Evolutionary conservation across 2,329 filamentous ascomycete genomes (phyloP), one percentile per base, ranked within the genome.

Genomic region (Allantophomopsis cytisporea): DNA sequence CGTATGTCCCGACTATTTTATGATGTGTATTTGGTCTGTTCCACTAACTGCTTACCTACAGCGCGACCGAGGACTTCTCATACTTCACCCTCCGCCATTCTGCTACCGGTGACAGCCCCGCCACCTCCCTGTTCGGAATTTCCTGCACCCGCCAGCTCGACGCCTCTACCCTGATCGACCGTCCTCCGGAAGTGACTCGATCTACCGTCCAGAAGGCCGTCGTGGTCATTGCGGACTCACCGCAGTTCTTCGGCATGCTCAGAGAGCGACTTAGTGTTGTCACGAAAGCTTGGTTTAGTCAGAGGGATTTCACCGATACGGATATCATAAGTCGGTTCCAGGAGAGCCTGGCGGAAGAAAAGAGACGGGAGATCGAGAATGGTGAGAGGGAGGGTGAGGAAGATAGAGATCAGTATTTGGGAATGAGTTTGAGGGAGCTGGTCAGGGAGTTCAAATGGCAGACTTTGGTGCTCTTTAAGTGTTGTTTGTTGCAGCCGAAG

Each of bases 121-220:
- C 77, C 21, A 87, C 84, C 2, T 94, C 86, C 17, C 75, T 98
- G 16, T 98, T 98, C 56, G 91, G 91, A 45, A 95, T 98, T 55
- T 83, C 87, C 14, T 98, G 91, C 60, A 94, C 89, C 13, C 75
- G 89, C 43, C 91, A 96, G 63, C 73, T 98, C 53, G 84, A 94
- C 54, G 73, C 87, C 13, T 76, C 76, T 12, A 69, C 79, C 51
- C 68, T 98, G 45, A 71, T 86, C 48, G 77, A 84, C 54, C 76
- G 85, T 20, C 83, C 87, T 1, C 68, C 82, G 38, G 89, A 96
- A 42, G 91, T 98, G 38, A 98, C 91, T n/a, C 74, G 91, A 45
- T 94, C 86, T 43, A 95, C 91, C 1, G 91, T 98, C 33, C 91
- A 98, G 59, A 98, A 98, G 65, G 91, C 89, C 12, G 87, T 98